A percentile compares a stretch with the other conserved stretches of the same genome.
Evolutionary conservation across 108 stramenopile species (phyloP).

Genomic region (Craspedostauros australis): DNA sequence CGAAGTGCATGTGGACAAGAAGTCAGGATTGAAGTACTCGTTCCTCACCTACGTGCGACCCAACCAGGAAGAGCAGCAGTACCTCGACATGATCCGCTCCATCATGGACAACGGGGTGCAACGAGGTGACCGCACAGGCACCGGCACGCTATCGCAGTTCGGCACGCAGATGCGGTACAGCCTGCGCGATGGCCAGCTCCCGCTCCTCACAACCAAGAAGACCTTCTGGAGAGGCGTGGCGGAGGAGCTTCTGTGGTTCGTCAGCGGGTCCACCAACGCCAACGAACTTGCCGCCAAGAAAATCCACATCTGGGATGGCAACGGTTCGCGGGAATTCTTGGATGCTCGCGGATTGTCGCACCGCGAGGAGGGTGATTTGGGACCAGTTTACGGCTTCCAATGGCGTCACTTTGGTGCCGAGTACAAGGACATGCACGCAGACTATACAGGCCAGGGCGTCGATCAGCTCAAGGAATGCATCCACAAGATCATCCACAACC

Average conservation of each 20-base stretch:
- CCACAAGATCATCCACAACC: constrained; percentile 91
- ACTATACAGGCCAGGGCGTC: constrained; percentile 97
- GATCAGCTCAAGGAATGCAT: constrained; percentile 97
- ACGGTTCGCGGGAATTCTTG: constrained; percentile 97
- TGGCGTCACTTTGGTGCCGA: constrained; percentile 99
- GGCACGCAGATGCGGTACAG: constrained; percentile 97
- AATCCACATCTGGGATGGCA: constrained; percentile 99
- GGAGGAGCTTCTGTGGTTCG: constrained; percentile 99
- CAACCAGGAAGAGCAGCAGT: constrained; percentile 92
- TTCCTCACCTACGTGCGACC: constrained; percentile 33
- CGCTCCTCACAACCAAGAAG: constrained; percentile 97
- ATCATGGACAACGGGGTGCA: constrained; percentile 88
- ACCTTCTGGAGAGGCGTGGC: constrained; percentile 99
- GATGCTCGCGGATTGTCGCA: constrained; percentile 87
- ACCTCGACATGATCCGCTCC: constrained; percentile 87
- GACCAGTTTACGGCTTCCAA: constrained; percentile 99
- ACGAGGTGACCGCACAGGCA: constrained; percentile 98
- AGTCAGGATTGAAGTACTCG: constrained; percentile 47
- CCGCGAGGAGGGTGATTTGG: constrained; percentile 98
- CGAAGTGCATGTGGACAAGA: too few relatives aligned
- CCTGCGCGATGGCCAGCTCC: constrained; percentile 85
- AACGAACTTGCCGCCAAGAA: constrained; percentile 90
- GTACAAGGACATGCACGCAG: constrained; percentile 94
- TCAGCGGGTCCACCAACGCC: constrained; percentile 94
- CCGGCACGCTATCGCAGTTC: constrained; percentile 95